Conservation (phyloP, 208 protist species). For the Wallacemonas collosoma region DNA sequence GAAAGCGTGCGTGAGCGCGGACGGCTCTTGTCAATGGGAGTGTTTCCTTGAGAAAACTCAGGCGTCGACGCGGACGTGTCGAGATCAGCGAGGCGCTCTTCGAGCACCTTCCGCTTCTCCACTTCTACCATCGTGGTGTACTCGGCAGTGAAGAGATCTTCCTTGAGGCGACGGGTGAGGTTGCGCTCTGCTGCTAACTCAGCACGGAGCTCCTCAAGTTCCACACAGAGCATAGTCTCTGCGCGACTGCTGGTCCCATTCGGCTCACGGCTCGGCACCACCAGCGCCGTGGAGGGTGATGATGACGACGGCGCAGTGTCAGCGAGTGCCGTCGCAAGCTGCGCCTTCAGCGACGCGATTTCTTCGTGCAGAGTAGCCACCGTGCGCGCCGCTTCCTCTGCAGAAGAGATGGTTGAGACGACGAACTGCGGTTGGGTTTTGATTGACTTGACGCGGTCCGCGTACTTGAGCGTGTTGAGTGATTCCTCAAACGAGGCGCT, state of each 20-base stretch:
- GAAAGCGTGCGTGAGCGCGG: slow-evolving; percentile 6
- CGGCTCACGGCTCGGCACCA: not conserved
- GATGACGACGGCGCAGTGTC: not conserved
- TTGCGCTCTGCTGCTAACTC: slow-evolving; percentile 50
- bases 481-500: slow-evolving; percentile 94
- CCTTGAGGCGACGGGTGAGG: slow-evolving; percentile 68
- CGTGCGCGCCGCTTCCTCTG: slow-evolving; percentile 55
- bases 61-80: slow-evolving; percentile 15
- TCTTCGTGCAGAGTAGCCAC: slow-evolving; percentile 67
- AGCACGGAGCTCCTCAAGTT: slow-evolving; percentile 26
- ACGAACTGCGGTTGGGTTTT: slow-evolving; percentile 82
- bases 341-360: slow-evolving; percentile 52
- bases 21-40: not conserved
- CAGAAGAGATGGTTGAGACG: slow-evolving; percentile 15
- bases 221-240: slow-evolving; percentile 3
- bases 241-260: not conserved
- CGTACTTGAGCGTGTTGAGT: slow-evolving; percentile 97
- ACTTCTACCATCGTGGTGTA: slow-evolving; percentile 81
- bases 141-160: slow-evolving; percentile 85
- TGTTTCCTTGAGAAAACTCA: not conserved
- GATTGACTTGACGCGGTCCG: slow-evolving; percentile 94
- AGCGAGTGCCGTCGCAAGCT: slow-evolving; percentile 25
- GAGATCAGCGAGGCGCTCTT: slow-evolving; percentile 47
- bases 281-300: not conserved
- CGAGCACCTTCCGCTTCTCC: slow-evolving; percentile 70